These are phyloP conservation scores for Saccharomycopsis selenospora DNA, from an alignment of 805 yeast species.

Conservation along the genomic window DNA sequence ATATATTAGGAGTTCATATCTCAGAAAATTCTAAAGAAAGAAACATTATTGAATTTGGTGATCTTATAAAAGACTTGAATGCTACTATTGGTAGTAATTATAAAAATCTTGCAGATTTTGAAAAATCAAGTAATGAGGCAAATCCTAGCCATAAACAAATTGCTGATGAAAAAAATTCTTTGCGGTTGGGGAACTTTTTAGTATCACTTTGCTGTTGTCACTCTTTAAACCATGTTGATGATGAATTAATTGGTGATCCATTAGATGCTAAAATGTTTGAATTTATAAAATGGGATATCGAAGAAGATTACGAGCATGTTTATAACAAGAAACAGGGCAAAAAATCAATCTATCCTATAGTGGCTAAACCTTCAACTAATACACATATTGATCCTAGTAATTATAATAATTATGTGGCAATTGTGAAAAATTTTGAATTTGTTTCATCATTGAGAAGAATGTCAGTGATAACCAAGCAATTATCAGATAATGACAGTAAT, in stretches of 20 bases:
- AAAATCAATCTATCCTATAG: slow-evolving; percentile 39
- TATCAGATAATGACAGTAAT: slow-evolving; percentile 25
- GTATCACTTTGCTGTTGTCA: slow-evolving; percentile 62
- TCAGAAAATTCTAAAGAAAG: slow-evolving; percentile 21
- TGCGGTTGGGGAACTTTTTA: slow-evolving; percentile 27
- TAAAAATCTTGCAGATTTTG: slow-evolving; percentile 8
- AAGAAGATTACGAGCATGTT: slow-evolving; percentile 51
- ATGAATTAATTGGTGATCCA: slow-evolving; percentile 86
- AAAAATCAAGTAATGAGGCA: slow-evolving; percentile 25
- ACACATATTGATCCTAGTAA: slow-evolving; percentile 16
- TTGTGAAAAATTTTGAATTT: slow-evolving; percentile 66
- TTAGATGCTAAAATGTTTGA: slow-evolving; percentile 89
- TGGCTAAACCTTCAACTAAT: slow-evolving; percentile 37
- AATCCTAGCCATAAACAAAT: slow-evolving; percentile 6
- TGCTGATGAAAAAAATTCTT: slow-evolving; percentile 1
- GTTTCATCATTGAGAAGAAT: slow-evolving; percentile 79
- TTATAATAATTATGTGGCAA: slow-evolving; percentile 30
- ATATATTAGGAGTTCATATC: slow-evolving; percentile 63
- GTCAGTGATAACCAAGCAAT: slow-evolving; percentile 66
- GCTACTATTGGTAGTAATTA: neutral
- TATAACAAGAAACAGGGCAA: slow-evolving; percentile 35
- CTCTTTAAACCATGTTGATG: slow-evolving; percentile 73
- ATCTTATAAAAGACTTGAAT: slow-evolving; percentile 21
- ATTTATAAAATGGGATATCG: slow-evolving; percentile 70
- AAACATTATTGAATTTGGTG: slow-evolving; percentile 16